Percentiles rank a stretch among this genome's conserved stretches.
These are phyloP conservation scores for Malassezia sp. DNA, from an alignment of 1,284 basidiomycete species.

Conservation along the genomic window DNA sequence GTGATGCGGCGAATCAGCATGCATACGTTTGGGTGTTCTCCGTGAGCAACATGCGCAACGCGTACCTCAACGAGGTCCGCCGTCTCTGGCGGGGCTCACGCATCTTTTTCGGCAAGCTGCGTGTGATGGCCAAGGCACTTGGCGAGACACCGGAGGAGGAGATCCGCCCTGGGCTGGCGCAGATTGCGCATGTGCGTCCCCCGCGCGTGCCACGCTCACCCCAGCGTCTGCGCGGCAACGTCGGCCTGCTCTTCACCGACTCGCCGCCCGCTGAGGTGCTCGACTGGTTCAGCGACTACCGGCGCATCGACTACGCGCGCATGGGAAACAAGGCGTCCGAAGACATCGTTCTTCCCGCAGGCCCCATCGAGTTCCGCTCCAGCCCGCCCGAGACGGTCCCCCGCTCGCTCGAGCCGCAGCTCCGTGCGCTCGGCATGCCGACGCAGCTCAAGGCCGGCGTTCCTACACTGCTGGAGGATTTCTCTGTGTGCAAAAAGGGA, in stretches of 20 bases:
- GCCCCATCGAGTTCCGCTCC: conserved; percentile 30
- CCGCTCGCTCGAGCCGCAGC: conserved; percentile 89
- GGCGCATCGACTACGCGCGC: conserved; percentile 80
- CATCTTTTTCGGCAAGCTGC: conserved; percentile 82
- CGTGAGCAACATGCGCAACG: conserved; percentile 87
- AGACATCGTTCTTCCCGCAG: conserved; percentile 63
- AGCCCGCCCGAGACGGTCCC: conserved; percentile 61
- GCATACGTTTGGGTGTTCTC: conserved; percentile 89
- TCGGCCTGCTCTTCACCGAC: conserved; percentile 84
- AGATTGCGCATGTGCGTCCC: too few species aligned
- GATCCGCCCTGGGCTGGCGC: conserved; percentile 65
- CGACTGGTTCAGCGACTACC: conserved; percentile 88
- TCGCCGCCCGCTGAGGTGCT: conserved; percentile 73
- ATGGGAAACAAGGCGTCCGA: conserved; percentile 68
- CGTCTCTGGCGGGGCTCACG: conserved; percentile 70
- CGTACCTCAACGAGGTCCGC: conserved; percentile 84
- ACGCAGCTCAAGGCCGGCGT: conserved; percentile 78
- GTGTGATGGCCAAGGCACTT: conserved; percentile 92
- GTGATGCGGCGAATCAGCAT: conserved; percentile 56
- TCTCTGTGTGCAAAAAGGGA: conserved; percentile 73
- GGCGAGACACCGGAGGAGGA: conserved; percentile 78
- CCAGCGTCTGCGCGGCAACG: conserved; percentile 84
- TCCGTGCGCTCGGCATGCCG: conserved; percentile 76
- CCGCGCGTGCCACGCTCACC: too few species aligned
- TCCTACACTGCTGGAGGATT: conserved; percentile 63